phyloP scores from a whole-genome alignment of 306 rosid genomes.

The Fragaria vesca region DNA sequence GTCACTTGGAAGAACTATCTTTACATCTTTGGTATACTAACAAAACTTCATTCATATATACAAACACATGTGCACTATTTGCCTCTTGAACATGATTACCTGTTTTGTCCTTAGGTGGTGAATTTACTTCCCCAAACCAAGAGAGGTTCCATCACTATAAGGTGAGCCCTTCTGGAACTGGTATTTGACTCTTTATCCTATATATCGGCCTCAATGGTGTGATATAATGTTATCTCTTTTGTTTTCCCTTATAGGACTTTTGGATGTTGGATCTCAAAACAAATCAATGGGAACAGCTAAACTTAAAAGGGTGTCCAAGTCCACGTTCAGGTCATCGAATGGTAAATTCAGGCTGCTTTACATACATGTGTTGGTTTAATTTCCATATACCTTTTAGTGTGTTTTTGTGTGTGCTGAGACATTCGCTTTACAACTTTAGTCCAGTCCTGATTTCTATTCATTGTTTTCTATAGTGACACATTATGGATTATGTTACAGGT shows the following conservation, averaged over 20 bases:
- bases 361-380: constrained; percentile 3
- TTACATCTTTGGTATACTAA: constrained; percentile 69
- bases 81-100: background rate
- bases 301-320: constrained; percentile 87
- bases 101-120: constrained; percentile 66
- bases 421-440: background rate
- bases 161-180: constrained; percentile 42
- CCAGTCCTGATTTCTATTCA: background rate
- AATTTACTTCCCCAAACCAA: constrained; percentile 94
- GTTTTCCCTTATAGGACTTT: constrained; percentile 63
- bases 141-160: constrained; percentile 99
- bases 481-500: constrained; percentile 56
- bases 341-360: constrained; percentile 50
- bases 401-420: background rate
- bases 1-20: constrained; percentile 95
- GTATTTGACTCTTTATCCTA: constrained; percentile 25
- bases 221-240: constrained; percentile 13
- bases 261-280: constrained; percentile 94
- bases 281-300: constrained; percentile 96
- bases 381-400: background rate
- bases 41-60: background rate
- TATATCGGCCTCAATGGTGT: background rate
- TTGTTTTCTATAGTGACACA: background rate
- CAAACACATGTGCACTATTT: background rate
- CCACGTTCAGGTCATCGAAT: constrained; percentile 98